Conservation (phyloP, 345 rosid genomes). For the Aurinia saxatilis region DNA sequence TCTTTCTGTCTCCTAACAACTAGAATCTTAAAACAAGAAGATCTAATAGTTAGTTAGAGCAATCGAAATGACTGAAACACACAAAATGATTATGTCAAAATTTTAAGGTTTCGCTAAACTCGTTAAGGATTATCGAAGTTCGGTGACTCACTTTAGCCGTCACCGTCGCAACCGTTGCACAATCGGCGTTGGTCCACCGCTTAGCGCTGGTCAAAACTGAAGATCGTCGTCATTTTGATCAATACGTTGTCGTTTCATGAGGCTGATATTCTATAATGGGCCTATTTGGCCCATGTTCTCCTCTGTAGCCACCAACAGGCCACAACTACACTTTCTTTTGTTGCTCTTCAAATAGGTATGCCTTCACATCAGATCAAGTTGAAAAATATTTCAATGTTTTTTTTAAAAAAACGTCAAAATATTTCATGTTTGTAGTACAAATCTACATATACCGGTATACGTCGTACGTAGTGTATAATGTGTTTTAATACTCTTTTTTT, state of each 20-base stretch:
- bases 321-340: too few species aligned
- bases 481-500: too few species aligned
- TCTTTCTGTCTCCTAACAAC: neutral
- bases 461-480: too few species aligned
- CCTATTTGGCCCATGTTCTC: neutral
- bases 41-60: neutral
- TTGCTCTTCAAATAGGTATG: too few species aligned
- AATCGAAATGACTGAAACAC: neutral
- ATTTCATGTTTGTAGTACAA: too few species aligned
- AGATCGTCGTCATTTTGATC: neutral
- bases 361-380: too few species aligned
- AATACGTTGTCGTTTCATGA: neutral
- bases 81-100: neutral
- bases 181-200: conserved; percentile 16
- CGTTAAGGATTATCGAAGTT: neutral
- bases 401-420: too few species aligned
- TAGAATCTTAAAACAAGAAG: neutral
- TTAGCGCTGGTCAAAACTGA: conserved; percentile 3
- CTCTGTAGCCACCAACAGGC: too few species aligned
- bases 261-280: neutral
- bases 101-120: too few species aligned
- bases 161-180: conserved; percentile 21
- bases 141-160: conserved; percentile 10
- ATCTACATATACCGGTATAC: too few species aligned
- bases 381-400: too few species aligned